Conservation (phyloP, 208 protist species). For the Leishmania turanica region DNA sequence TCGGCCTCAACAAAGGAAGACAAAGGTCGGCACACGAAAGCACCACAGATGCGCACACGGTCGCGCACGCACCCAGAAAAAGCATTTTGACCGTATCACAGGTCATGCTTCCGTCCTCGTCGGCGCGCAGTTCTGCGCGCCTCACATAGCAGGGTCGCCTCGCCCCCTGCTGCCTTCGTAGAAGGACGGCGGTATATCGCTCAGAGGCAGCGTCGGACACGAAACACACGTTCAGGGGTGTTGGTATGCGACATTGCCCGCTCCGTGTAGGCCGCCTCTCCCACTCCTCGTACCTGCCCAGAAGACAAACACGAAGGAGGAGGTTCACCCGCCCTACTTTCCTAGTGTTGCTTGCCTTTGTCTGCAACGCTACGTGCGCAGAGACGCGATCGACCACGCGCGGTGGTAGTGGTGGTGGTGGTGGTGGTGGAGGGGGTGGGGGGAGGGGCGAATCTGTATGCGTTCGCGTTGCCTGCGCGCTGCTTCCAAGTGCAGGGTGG, state of each 20-base stretch:
- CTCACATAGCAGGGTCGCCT: not conserved
- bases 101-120: not conserved
- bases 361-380: not conserved
- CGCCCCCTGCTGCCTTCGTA: not conserved
- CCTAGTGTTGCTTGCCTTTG: not conserved
- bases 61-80: not conserved
- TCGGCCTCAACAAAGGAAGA: not conserved
- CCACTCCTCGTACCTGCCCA: not conserved
- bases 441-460: not conserved
- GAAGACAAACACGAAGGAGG: not conserved
- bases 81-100: not conserved
- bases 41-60: not conserved
- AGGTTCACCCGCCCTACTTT: not conserved
- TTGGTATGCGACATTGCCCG: not conserved
- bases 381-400: not conserved
- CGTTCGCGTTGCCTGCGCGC: not conserved
- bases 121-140: not conserved
- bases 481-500: not conserved
- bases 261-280: not conserved
- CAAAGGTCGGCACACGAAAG: not conserved
- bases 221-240: not conserved
- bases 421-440: no score
- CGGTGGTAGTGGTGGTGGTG: no score
- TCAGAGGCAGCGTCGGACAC: not conserved
- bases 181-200: not conserved